phyloP scores from a whole-genome alignment of 345 rosid genomes.

The Eutrema heterophyllum region DNA sequence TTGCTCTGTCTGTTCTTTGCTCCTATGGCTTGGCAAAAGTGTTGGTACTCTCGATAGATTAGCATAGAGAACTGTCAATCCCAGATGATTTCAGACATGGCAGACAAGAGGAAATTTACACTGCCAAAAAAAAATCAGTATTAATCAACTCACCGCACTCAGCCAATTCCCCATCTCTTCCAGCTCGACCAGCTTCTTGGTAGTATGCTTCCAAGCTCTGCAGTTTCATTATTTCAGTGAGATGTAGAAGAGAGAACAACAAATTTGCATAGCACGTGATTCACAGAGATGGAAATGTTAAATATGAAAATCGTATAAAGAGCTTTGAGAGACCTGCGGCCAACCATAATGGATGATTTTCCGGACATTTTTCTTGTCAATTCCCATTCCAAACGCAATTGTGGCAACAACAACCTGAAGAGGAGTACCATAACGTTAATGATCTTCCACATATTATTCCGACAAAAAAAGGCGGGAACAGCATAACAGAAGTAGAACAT shows the following conservation, averaged over 20 bases:
- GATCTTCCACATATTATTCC: not conserved
- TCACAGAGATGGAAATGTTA: not conserved
- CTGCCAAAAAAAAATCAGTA: not conserved
- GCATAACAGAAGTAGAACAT: not conserved
- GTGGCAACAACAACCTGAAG: slow-evolving; percentile 84
- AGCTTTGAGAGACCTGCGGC: slow-evolving; percentile 65
- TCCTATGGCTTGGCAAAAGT: slow-evolving; percentile 68
- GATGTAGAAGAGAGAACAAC: not conserved
- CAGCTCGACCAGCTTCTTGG: slow-evolving; percentile 99
- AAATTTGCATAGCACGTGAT: not conserved
- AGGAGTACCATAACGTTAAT: not conserved
- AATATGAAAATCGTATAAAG: not conserved
- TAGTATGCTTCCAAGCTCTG: slow-evolving; percentile 95
- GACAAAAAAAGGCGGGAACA: not conserved
- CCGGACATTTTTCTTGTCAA: slow-evolving; percentile 77
- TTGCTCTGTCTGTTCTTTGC: slow-evolving; percentile 58
- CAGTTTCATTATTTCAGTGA: not conserved
- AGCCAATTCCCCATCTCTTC: slow-evolving; percentile 86
- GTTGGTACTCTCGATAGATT: slow-evolving; percentile 66
- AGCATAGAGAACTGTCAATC: slow-evolving; percentile 60
- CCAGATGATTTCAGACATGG: not conserved
- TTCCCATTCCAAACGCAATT: slow-evolving; percentile 95
- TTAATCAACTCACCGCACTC: slow-evolving; percentile 59
- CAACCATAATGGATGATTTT: slow-evolving; percentile 87
- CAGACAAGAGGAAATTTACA: not conserved